phyloP scores from a whole-genome alignment of 371 early-diverging fungal genomes.

The Enterospora canceri region DNA sequence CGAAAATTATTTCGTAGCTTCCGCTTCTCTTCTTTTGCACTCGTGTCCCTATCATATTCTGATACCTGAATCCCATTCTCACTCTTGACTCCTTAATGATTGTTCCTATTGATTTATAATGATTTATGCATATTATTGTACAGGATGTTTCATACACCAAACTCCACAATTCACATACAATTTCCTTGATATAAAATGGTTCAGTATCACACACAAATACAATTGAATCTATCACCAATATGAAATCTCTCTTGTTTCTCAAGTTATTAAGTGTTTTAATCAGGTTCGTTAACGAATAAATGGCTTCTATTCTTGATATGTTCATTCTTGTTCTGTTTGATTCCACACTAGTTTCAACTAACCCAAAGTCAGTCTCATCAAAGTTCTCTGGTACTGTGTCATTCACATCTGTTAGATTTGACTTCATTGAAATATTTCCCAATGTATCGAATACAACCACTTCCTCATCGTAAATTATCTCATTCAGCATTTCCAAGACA shows the following conservation, averaged over 20 bases:
- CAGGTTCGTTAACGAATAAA: conserved; percentile 1
- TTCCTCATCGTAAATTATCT: neutral
- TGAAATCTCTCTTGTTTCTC: neutral
- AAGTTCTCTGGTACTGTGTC: too few relatives aligned
- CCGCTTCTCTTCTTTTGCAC: too few relatives aligned
- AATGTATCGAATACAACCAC: conserved; percentile 7
- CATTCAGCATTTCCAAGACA: neutral
- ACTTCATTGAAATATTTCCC: neutral
- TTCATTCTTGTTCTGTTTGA: too few relatives aligned
- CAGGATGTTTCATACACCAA: conserved; percentile 8
- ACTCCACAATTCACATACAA: conserved; percentile 6
- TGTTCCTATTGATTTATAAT: too few relatives aligned
- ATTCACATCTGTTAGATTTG: neutral
- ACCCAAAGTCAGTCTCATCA: too few relatives aligned
- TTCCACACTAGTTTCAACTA: too few relatives aligned
- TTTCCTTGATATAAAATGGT: neutral
- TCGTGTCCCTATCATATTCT: too few relatives aligned
- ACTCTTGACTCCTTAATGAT: too few relatives aligned
- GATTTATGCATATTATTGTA: conserved; percentile 19
- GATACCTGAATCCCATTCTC: too few relatives aligned
- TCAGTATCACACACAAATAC: conserved; percentile 5
- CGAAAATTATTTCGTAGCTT: too few relatives aligned
- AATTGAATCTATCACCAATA: conserved; percentile 21
- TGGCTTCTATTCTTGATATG: neutral
- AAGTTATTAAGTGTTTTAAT: neutral